These are phyloP conservation scores for Arthrobotrys iridis DNA, from an alignment of 2,329 filamentous ascomycete species.

Conservation along the genomic window DNA sequence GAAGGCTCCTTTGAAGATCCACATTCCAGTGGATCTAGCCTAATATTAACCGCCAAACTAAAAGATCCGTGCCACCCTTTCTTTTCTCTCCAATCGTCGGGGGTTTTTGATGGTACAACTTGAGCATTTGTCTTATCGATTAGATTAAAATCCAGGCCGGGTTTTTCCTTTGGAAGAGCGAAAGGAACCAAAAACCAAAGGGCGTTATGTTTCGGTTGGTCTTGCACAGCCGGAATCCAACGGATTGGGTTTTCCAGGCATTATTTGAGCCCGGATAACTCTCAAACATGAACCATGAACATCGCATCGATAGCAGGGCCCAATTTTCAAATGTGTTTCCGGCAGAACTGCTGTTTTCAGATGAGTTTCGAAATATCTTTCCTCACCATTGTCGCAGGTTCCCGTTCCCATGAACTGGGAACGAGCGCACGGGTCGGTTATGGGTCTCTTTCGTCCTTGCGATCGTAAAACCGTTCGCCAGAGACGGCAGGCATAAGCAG, in stretches of 20 bases:
- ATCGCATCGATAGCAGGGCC: neutral
- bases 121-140: conserved; percentile 42
- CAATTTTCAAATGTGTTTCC: conserved; percentile 24
- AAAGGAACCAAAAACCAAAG: neutral
- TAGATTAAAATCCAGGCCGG: conserved; percentile 23
- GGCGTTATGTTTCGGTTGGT: conserved; percentile 11
- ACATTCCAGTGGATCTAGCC: conserved; percentile 39
- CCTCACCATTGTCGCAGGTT: conserved; percentile 33
- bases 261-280: conserved; percentile 30
- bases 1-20: conserved; percentile 15
- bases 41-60: conserved; percentile 43
- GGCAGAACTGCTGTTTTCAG: conserved; percentile 44
- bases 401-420: conserved; percentile 17
- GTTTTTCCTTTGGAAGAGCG: conserved; percentile 27
- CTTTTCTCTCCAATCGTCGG: conserved; percentile 16
- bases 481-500: conserved; percentile 52
- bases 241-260: conserved; percentile 11
- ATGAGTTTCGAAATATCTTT: conserved; percentile 19
- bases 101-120: neutral
- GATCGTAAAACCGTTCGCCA: conserved; percentile 38
- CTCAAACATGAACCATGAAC: conserved; percentile 38
- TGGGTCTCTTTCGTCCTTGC: conserved; percentile 20
- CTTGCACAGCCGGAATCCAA: conserved; percentile 1
- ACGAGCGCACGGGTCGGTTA: conserved; percentile 40
- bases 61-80: conserved; percentile 42